Base-by-base conservation (phyloP, 78 protist species). In the Monosiga brevicollis region DNA sequence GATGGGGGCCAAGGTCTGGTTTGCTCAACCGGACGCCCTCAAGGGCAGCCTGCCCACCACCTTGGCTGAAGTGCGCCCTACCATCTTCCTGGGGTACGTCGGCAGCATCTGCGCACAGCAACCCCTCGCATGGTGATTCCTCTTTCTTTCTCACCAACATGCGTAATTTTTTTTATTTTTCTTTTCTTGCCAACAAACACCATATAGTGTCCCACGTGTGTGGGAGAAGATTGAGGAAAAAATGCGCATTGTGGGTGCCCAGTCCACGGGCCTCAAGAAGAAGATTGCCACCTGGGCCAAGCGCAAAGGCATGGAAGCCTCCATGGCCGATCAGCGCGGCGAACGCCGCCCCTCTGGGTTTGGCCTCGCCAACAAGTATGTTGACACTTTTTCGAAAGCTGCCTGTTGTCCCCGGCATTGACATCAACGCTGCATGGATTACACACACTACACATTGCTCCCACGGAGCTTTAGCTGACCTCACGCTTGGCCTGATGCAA, bases 121-220 rank as follows among this genome's bases (percentile, higher is more conserved):
- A n/a, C n/a, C n/a, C n/a, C n/a, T n/a, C n/a, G n/a, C n/a, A n/a
- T n/a, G n/a, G n/a, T n/a, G n/a, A n/a, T n/a, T n/a, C n/a, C n/a
- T n/a, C n/a, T n/a, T n/a, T n/a, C n/a, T n/a, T n/a, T n/a, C n/a
- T n/a, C n/a, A n/a, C n/a, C n/a, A n/a, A n/a, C n/a, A n/a, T n/a
- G n/a, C n/a, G n/a, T n/a, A n/a, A n/a, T n/a, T n/a, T n/a, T n/a
- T n/a, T n/a, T n/a, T n/a, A n/a, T n/a, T n/a, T n/a, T n/a, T n/a
- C n/a, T n/a, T n/a, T n/a, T n/a, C n/a, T n/a, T n/a, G n/a, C n/a
- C n/a, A n/a, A n/a, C n/a, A n/a, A n/a, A n/a, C n/a, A n/a, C n/a
- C n/a, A n/a, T n/a, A n/a, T n/a, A 89, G 95, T 29, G 95, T 93
- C 35, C 95, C 95, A 76, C 84, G 97, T 36, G 95, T 95, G 74